Evolutionary conservation across 1,139 yeast species (phyloP).

Genomic region (Pichia sp.): DNA sequence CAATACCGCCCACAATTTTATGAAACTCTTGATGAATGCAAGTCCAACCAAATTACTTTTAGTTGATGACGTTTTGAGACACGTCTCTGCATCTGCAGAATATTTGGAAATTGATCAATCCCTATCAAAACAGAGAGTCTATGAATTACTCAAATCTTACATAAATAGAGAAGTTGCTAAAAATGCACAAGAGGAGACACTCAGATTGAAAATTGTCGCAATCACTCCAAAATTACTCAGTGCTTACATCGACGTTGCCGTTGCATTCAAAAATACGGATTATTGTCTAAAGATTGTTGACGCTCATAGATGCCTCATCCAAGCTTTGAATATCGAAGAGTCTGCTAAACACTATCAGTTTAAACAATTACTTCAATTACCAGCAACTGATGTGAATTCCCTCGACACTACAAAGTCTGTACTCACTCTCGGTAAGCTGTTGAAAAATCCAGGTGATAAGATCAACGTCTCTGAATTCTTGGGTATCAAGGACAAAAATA

Average conservation of each 20-base stretch:
- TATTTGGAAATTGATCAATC: slow-evolving; percentile 36
- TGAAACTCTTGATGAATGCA: slow-evolving; percentile 57
- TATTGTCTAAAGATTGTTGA: slow-evolving; percentile 56
- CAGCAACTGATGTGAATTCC: slow-evolving; percentile 45
- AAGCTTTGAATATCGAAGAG: slow-evolving; percentile 59
- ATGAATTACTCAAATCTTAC: slow-evolving; percentile 47
- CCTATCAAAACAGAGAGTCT: slow-evolving; percentile 40
- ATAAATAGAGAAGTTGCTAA: slow-evolving; percentile 38
- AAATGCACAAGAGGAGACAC: slow-evolving; percentile 22
- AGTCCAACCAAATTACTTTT: slow-evolving; percentile 72
- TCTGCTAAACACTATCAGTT: slow-evolving; percentile 52
- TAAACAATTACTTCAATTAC: slow-evolving; percentile 55
- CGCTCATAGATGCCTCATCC: slow-evolving; percentile 65
- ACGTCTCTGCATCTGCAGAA: slow-evolving; percentile 62
- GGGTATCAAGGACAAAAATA: slow-evolving; percentile 24
- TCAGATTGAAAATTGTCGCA: slow-evolving; percentile 52
- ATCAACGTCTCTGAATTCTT: slow-evolving; percentile 48
- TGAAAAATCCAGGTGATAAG: slow-evolving; percentile 49
- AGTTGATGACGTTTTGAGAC: slow-evolving; percentile 47
- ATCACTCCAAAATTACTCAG: slow-evolving; percentile 59
- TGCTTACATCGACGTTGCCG: slow-evolving; percentile 76
- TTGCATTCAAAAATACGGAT: slow-evolving; percentile 68
- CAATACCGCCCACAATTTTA: slow-evolving; percentile 69
- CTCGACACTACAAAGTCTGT: slow-evolving; percentile 39
- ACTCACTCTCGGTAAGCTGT: slow-evolving; percentile 59